A percentile compares a stretch with the other conserved stretches of the same genome.
Conservation (phyloP, 208 protist species). For the Naegleria lovaniensis region DNA sequence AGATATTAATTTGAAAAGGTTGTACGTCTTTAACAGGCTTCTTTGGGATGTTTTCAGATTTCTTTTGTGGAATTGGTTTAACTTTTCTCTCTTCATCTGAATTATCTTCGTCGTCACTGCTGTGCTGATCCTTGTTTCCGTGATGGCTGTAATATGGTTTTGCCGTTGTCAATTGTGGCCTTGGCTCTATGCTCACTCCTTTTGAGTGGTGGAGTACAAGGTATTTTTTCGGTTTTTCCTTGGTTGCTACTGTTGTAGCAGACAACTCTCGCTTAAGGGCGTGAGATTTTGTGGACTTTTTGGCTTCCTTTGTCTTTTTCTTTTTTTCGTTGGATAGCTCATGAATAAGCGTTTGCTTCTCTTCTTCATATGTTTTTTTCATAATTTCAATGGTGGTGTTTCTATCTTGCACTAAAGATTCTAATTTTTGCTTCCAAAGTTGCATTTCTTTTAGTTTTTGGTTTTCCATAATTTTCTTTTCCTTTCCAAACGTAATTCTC, state of each 20-base stretch:
- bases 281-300: background rate
- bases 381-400: background rate
- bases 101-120: no score
- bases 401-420: background rate
- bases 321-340: background rate
- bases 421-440: background rate
- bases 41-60: background rate
- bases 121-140: background rate
- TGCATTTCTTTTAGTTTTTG: conserved; percentile 11
- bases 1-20: background rate
- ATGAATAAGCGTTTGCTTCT: background rate
- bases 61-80: background rate
- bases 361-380: background rate
- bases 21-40: background rate
- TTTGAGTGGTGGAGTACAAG: background rate
- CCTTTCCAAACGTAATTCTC: background rate
- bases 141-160: background rate
- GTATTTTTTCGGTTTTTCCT: background rate
- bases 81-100: no score
- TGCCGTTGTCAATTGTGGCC: background rate
- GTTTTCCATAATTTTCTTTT: conserved; percentile 1
- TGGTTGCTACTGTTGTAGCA: background rate
- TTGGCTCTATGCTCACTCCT: background rate
- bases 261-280: background rate
- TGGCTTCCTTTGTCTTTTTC: background rate